phyloP scores from a whole-genome alignment of 768 basidiomycete species.

The Leccinum ochraceum region DNA sequence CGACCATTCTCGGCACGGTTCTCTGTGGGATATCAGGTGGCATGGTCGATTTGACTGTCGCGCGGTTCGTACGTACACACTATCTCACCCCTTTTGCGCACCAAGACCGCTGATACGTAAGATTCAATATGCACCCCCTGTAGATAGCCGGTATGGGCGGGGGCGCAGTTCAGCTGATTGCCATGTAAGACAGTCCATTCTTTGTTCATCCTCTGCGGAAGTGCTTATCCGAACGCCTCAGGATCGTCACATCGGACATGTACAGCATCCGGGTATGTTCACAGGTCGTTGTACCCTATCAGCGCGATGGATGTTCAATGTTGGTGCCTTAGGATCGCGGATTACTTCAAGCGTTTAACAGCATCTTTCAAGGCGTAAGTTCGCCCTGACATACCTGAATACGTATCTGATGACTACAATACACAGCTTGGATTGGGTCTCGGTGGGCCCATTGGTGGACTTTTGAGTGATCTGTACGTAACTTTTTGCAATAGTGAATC shows the following conservation, averaged over 20 bases:
- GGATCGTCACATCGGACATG: constrained; percentile 26
- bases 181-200: constrained; percentile 14
- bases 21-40: constrained; percentile 64
- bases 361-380: constrained; percentile 19
- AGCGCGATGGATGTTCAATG: too few species aligned
- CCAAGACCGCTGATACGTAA: background rate
- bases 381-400: background rate
- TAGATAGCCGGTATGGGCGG: constrained; percentile 27
- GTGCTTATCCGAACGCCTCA: background rate
- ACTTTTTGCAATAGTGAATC: background rate
- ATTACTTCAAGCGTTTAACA: constrained; percentile 48
- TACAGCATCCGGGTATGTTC: constrained; percentile 19
- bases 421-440: constrained; percentile 25
- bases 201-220: background rate
- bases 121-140: background rate
- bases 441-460: constrained; percentile 25
- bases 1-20: constrained; percentile 59
- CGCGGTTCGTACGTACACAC: constrained; percentile 59
- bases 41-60: constrained; percentile 68
- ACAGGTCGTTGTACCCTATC: background rate
- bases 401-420: background rate
- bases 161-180: constrained; percentile 22
- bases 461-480: constrained; percentile 24
- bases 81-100: background rate
- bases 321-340: constrained; percentile 5